Evolutionary conservation across 2,329 filamentous ascomycete species (phyloP), one percentile per base, ranked within the genome.

Genomic region (Teratosphaeria gauchensis): DNA sequence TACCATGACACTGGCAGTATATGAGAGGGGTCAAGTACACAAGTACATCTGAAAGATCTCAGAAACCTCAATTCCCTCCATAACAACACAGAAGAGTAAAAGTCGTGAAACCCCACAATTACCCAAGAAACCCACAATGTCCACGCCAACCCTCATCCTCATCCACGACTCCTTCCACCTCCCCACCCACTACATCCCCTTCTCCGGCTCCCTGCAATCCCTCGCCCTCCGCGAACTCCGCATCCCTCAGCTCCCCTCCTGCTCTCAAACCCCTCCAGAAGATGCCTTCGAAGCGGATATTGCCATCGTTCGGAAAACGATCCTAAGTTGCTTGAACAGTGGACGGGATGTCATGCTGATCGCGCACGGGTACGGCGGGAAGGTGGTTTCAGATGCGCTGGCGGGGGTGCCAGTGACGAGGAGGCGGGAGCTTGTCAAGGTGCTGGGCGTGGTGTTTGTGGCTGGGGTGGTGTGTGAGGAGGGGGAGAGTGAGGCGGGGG

Each of bases 121-220:
- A n/a, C n/a, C n/a, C n/a, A n/a, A n/a, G n/a, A n/a, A n/a, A n/a
- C n/a, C n/a, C n/a, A n/a, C n/a, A n/a, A n/a, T n/a, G n/a, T n/a
- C n/a, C n/a, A n/a, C n/a, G n/a, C 53, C 57, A 19, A 58, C 54
- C 28, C 52, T 59, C 48, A 46, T 59, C 54, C 19, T 59, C 54
- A 8, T 38, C 12, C 58, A 59, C 32, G 58, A 30, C 8, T 42
- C 58, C 19, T 59, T 56, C 33, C 54, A 53, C 54, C 54, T 56
- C 30, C 24, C 58, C n/a, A 30, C 58, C 30, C 54, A 52, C 54
- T 59, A 56, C 51, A 54, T 46, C 58, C 48, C 38, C 42, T 56
- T 59, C 58, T 30, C 21, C n/a, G 54, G 42, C 14, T 42, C 51
- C 5, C 58, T 59, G 2, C 55, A 53, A n/a, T n/a, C 14, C 19